Evolutionary conservation across 768 basidiomycete species (phyloP).

Genomic region (Suillus fuscotomentosus): DNA sequence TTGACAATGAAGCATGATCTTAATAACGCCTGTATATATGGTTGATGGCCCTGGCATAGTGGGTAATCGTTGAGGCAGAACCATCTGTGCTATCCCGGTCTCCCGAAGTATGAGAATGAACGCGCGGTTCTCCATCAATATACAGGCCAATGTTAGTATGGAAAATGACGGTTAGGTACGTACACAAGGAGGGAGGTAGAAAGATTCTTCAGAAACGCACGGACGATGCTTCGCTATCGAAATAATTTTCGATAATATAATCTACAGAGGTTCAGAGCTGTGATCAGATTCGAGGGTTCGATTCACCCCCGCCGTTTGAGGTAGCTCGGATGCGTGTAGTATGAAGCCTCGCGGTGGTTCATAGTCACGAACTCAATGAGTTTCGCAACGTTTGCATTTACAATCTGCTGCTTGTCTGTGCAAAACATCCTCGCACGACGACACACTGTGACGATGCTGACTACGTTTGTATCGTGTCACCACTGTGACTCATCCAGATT

Average conservation of each 20-base stretch:
- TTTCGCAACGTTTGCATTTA: too few species aligned
- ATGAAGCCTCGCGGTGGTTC: neutral
- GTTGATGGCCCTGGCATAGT: neutral
- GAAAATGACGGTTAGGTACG: neutral
- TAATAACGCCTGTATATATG: neutral
- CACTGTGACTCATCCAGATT: too few species aligned
- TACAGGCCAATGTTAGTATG: too few species aligned
- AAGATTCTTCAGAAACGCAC: neutral
- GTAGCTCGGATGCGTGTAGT: neutral
- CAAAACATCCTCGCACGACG: too few species aligned
- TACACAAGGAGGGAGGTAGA: neutral
- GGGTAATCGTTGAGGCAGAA: neutral
- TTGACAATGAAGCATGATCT: neutral
- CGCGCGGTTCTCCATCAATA: neutral
- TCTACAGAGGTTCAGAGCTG: neutral
- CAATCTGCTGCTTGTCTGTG: too few species aligned
- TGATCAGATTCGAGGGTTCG: too few species aligned
- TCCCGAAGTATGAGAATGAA: neutral
- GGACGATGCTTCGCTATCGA: neutral
- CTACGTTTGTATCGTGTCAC: too few species aligned
- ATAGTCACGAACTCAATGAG: too few species aligned
- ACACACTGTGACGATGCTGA: too few species aligned
- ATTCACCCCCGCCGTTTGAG: neutral
- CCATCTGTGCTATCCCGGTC: neutral
- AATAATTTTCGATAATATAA: neutral